phyloP scores from a whole-genome alignment of 2,329 filamentous ascomycete genomes.

The Lachnellula arida region DNA sequence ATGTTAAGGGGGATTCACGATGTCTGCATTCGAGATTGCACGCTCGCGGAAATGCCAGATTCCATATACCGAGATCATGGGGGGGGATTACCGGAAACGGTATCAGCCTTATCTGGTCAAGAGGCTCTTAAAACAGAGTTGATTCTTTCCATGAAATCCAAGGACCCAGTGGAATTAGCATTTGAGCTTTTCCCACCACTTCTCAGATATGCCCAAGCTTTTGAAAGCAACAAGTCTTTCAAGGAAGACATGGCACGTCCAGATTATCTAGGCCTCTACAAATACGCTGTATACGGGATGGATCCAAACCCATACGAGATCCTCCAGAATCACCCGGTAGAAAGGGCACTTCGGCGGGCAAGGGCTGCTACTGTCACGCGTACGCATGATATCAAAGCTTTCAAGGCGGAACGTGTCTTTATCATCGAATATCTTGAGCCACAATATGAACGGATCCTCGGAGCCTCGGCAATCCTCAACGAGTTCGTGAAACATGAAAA shows the following conservation, averaged over 20 bases:
- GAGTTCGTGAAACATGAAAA: neutral
- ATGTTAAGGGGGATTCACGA: neutral
- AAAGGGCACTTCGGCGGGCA: neutral
- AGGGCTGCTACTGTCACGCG: neutral
- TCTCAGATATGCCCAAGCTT: neutral
- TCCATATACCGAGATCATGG: too few species aligned
- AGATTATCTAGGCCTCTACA: too few species aligned
- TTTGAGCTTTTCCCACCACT: neutral
- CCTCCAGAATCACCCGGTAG: neutral
- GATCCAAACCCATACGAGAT: neutral
- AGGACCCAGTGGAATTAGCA: neutral
- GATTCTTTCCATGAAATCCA: neutral
- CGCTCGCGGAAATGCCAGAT: too few species aligned
- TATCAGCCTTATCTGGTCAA: too few species aligned
- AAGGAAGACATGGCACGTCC: neutral
- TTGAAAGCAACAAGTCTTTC: neutral
- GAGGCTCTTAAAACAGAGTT: neutral
- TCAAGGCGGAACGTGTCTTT: neutral
- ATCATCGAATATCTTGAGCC: neutral
- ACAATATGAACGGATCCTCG: neutral
- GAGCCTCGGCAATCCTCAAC: neutral
- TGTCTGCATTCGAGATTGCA: neutral
- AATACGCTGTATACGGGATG: too few species aligned
- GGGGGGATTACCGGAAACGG: too few species aligned
- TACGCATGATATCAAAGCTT: neutral